Conservation (phyloP, 2,329 filamentous ascomycete species). For the Calonectria pauciramosa region DNA sequence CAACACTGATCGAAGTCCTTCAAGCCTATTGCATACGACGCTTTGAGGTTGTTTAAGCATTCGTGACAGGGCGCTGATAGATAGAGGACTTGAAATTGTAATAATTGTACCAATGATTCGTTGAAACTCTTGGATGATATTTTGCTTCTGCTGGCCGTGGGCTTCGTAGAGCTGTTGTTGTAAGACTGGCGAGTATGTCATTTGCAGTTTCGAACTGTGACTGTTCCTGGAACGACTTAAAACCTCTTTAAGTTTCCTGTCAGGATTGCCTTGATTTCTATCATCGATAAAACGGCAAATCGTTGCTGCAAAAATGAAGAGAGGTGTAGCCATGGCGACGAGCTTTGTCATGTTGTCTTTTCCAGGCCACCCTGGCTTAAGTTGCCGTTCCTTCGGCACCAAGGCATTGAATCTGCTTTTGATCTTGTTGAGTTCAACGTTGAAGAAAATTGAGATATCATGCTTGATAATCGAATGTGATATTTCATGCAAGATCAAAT, state of each 20-base stretch:
- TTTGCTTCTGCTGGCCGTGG: not conserved
- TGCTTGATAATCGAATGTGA: not conserved
- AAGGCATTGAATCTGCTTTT: not conserved
- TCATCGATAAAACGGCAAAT: not conserved
- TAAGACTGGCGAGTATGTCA: not conserved
- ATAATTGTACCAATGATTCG: conserved; percentile 13
- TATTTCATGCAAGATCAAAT: not conserved
- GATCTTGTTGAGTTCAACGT: not conserved
- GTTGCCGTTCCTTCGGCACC: not conserved
- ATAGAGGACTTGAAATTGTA: conserved; percentile 17
- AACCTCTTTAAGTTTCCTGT: not conserved
- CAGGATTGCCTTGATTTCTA: not conserved
- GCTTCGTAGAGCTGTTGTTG: not conserved
- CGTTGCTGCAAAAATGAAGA: not conserved
- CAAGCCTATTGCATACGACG: not conserved
- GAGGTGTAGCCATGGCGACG: not conserved
- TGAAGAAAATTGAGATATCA: not conserved
- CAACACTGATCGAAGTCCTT: conserved; percentile 5
- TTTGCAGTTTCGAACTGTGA: not conserved
- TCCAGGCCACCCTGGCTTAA: not conserved
- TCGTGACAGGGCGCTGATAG: conserved; percentile 8
- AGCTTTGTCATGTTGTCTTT: not conserved
- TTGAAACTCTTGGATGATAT: conserved; percentile 11
- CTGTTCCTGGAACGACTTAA: not conserved
- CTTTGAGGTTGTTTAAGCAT: not conserved